Evolutionary conservation across 2,329 filamentous ascomycete species (phyloP).

Genomic region (Sphaceloma murrayae): DNA sequence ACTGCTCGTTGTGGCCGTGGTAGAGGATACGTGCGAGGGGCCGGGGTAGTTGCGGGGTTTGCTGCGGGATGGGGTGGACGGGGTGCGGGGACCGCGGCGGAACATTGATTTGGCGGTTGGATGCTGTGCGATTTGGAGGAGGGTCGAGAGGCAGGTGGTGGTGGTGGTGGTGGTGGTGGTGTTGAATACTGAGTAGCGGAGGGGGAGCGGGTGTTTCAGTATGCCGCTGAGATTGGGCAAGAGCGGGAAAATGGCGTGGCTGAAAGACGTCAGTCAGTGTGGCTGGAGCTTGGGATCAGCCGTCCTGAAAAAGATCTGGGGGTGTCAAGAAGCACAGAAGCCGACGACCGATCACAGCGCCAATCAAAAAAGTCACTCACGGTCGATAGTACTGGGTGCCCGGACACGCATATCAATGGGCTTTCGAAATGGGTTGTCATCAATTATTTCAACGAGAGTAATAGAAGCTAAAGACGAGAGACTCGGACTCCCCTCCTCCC

Average conservation of each 20-base stretch:
- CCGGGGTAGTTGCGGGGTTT: constrained; percentile 1
- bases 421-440: too few species aligned
- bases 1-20: constrained; percentile 2
- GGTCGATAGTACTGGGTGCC: too few species aligned
- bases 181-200: too few species aligned
- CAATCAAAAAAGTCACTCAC: too few species aligned
- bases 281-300: constrained; percentile 4
- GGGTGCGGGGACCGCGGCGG: constrained; percentile 14
- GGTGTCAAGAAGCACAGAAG: too few species aligned
- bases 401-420: too few species aligned
- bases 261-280: constrained; percentile 10
- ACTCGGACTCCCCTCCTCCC: too few species aligned
- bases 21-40: background rate
- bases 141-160: background rate
- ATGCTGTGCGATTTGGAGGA: background rate
- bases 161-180: background rate
- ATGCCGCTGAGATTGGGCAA: constrained; percentile 20
- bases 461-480: background rate
- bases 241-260: background rate
- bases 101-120: constrained; percentile 16
- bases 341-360: too few species aligned
- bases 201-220: too few species aligned
- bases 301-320: background rate
- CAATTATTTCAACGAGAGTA: background rate
- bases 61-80: background rate